These are phyloP conservation scores for Bauhinia variegata DNA, from an alignment of 306 rosid species.

Conservation along the genomic window DNA sequence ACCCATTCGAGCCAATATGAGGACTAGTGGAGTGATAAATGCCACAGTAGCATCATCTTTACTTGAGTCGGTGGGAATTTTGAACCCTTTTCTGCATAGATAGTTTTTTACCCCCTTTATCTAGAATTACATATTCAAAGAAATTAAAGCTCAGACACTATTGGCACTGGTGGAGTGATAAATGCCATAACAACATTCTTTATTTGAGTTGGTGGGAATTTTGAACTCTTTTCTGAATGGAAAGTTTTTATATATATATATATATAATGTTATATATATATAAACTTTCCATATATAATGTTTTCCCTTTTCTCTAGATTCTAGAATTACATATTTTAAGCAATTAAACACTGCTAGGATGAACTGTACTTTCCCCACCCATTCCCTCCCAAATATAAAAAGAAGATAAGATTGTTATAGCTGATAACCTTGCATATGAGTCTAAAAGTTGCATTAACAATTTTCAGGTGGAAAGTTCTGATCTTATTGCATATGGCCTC, in stretches of 20 bases:
- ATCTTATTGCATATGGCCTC: conserved; percentile 94
- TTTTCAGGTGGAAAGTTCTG: conserved; percentile 94
- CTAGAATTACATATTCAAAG: conserved; percentile 7
- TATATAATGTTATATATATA: too few relatives aligned
- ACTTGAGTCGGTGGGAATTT: conserved; percentile 75
- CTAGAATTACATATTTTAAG: too few relatives aligned
- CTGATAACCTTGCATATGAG: conserved; percentile 25
- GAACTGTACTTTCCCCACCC: conserved; percentile 20
- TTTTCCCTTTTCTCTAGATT: background rate
- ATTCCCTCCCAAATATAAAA: conserved; percentile 5
- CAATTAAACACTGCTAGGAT: conserved; percentile 13
- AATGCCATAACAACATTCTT: conserved; percentile 72
- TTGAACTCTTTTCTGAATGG: conserved; percentile 21
- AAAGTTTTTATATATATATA: too few relatives aligned
- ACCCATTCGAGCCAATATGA: conserved; percentile 94
- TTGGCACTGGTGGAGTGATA: conserved; percentile 56
- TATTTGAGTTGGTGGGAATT: conserved; percentile 78
- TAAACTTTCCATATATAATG: too few relatives aligned
- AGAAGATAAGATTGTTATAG: background rate
- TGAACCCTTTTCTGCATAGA: conserved; percentile 19
- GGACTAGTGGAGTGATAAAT: conserved; percentile 62
- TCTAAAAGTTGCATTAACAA: conserved; percentile 32
- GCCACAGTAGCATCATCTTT: conserved; percentile 80
- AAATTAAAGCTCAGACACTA: background rate
- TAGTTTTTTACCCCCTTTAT: background rate